Percentiles rank a stretch among this genome's conserved stretches.
These are phyloP conservation scores for Penicillium nucicola DNA, from an alignment of 495 filamentous ascomycete species.

Conservation along the genomic window DNA sequence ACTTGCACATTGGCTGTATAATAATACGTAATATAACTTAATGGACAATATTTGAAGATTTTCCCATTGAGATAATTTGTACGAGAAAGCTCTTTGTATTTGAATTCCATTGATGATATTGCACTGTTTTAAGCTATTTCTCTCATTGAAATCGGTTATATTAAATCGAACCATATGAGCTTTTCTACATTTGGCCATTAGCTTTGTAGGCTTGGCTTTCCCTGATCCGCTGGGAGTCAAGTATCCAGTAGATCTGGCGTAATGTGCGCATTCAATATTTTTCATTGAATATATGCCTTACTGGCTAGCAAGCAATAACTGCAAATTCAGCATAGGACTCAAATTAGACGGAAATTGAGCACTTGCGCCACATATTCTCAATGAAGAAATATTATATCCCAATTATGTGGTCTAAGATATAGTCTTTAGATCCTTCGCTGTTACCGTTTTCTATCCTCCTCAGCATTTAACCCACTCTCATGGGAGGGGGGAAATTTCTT, in stretches of 20 bases:
- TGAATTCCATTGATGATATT: too few species aligned
- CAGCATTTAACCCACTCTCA: slow-evolving; percentile 81
- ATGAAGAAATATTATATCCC: slow-evolving; percentile 84
- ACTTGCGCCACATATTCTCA: slow-evolving; percentile 79
- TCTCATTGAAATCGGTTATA: too few species aligned
- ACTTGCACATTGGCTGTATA: too few species aligned
- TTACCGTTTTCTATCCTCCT: slow-evolving; percentile 85
- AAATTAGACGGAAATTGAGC: neutral
- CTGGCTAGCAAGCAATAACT: neutral
- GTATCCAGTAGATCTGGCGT: neutral
- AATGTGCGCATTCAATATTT: neutral
- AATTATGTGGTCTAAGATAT: slow-evolving; percentile 73
- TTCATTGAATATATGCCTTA: slow-evolving; percentile 5
- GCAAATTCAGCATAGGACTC: neutral
- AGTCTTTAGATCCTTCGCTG: slow-evolving; percentile 81
- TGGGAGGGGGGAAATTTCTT: too few species aligned
- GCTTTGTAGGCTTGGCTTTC: neutral
- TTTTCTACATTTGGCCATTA: neutral
- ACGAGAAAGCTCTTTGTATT: too few species aligned
- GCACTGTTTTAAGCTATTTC: too few species aligned
- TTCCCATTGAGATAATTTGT: too few species aligned
- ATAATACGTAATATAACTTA: too few species aligned
- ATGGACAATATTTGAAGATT: too few species aligned
- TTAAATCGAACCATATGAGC: too few species aligned
- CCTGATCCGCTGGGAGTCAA: neutral